Evolutionary conservation across 2,329 filamentous ascomycete species (phyloP), one percentile per base, ranked within the genome.

Genomic region (Alternaria incomplexa): DNA sequence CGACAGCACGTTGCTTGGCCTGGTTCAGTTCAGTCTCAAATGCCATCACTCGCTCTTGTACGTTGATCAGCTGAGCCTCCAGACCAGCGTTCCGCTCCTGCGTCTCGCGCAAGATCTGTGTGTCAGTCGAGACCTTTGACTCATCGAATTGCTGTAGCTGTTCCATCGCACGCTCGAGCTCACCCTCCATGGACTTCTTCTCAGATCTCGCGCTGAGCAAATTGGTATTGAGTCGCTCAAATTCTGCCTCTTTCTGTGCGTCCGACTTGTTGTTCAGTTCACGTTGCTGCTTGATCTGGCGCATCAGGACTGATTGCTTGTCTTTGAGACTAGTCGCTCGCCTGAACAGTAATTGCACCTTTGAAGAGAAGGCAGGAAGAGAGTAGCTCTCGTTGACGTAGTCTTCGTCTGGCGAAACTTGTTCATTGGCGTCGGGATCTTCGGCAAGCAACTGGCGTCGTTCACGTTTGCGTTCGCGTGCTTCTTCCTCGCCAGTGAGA

Each of bases 271-370:
- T 93, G 81, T 97, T 97, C 61, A 97, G 86, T 75, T 97, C 93
- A 62, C 94, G 91, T 81, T 98, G 95, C 77, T 98, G 94, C 81
- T 97, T 95, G 73, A 97, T 95, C 78, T 98, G 94, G 46, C 93
- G 89, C 73, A 95, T 91, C 9, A 98, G 85, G 22, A 97, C 94
- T 52, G 89, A 88, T 77, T 97, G 96, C 77, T 98, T 94, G 71
- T 97, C 92, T 65, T 92, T 90, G 36, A 97, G 83, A 20, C 88
- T 88, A 17, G 90, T 91, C n/a, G 93, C 88, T 62, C 93, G 91
- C 44, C 86, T 85, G 75, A 93, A 93, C 5, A 97, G 83, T 81
- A 89, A 91, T 72, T 93, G 90, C 1, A 98, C 89, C 73, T 92
- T 93, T 9, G 87, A 83, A 15, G 89, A 90, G 77, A 98, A 96